Evolutionary conservation across 768 basidiomycete species (phyloP).

Genomic region (Calocybe cyanea): DNA sequence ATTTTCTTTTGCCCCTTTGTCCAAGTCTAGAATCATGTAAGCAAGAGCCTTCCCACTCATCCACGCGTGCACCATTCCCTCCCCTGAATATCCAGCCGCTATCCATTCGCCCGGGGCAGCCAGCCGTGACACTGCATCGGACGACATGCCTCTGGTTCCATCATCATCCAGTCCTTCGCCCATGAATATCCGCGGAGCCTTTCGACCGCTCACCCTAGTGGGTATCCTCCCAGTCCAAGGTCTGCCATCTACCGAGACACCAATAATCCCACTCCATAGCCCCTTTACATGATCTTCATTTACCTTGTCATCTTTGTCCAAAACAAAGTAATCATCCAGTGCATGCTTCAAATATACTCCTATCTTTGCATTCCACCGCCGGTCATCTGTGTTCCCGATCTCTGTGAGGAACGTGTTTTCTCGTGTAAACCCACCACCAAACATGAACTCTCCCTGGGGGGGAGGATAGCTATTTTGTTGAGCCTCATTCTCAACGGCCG

Average conservation of each 20-base stretch:
- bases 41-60: slow-evolving; percentile 56
- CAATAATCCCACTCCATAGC: slow-evolving; percentile 63
- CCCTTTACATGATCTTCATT: slow-evolving; percentile 46
- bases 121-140: slow-evolving; percentile 6
- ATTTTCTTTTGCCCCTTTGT: slow-evolving; percentile 12
- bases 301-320: slow-evolving; percentile 33
- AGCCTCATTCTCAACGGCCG: slow-evolving; percentile 8
- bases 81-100: slow-evolving; percentile 65
- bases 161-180: not conserved
- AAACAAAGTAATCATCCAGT: slow-evolving; percentile 50
- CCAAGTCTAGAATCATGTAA: slow-evolving; percentile 49
- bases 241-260: slow-evolving; percentile 52
- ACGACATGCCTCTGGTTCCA: not conserved
- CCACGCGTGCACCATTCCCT: slow-evolving; percentile 75
- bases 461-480: slow-evolving; percentile 16
- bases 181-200: slow-evolving; percentile 10
- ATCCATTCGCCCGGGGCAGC: slow-evolving; percentile 64
- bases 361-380: slow-evolving; percentile 22
- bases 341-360: slow-evolving; percentile 31
- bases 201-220: slow-evolving; percentile 39
- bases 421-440: slow-evolving; percentile 56
- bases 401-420: slow-evolving; percentile 27
- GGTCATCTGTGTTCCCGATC: slow-evolving; percentile 36
- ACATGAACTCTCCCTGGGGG: slow-evolving; percentile 52
- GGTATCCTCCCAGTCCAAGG: slow-evolving; percentile 75